These are phyloP conservation scores for Triticum timopheevii DNA, from an alignment of 176 grass and related monocot genomes.

Conservation along the genomic window DNA sequence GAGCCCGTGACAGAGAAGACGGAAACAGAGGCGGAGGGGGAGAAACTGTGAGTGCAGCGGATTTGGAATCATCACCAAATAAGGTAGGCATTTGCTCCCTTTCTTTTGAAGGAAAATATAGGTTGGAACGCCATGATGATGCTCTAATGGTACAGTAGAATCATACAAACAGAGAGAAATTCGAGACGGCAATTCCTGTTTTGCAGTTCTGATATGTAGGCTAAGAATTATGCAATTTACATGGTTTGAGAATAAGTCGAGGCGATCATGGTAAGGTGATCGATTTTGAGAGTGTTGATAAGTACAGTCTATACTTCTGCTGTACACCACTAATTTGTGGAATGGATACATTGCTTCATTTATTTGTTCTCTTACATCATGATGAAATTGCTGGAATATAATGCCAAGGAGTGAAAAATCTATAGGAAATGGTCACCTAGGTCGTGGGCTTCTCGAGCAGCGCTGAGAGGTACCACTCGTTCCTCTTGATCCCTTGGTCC, in stretches of 20 bases:
- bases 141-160: conserved; percentile 4
- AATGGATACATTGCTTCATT: background rate
- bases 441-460: conserved; percentile 49
- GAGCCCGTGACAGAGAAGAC: background rate
- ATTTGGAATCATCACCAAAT: background rate
- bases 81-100: conserved; percentile 25
- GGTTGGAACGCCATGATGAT: background rate
- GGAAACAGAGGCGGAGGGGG: background rate
- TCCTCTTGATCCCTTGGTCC: conserved; percentile 32
- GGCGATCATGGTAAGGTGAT: background rate
- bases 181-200: background rate
- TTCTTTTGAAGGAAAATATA: conserved; percentile 11
- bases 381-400: background rate
- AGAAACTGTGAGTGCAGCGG: conserved; percentile 1
- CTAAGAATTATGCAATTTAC: background rate
- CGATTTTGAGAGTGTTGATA: background rate
- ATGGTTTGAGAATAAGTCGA: conserved; percentile 25
- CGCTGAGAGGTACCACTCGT: conserved; percentile 57
- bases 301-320: background rate
- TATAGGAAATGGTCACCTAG: background rate
- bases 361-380: background rate
- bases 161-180: background rate
- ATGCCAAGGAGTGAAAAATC: background rate
- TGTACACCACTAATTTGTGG: background rate
- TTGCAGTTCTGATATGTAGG: conserved; percentile 3